Evolutionary conservation across 345 rosid species (phyloP), one percentile per base, ranked within the genome.

Genomic region (Dovyalis caffra): DNA sequence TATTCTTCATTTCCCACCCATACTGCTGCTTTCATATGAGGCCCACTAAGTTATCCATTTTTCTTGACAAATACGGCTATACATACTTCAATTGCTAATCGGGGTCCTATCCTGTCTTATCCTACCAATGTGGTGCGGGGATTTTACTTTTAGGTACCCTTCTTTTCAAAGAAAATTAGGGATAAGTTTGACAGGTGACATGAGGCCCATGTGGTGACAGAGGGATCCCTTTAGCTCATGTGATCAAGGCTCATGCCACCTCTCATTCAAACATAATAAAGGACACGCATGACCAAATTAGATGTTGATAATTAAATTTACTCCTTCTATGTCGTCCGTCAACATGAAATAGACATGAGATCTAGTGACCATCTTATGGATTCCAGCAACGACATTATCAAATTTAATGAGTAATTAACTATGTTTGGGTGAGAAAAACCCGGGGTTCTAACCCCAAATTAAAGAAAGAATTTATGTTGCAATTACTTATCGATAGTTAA

Each of bases 151-250:
- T 63, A 21, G 76, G 32, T 63, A 40, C 11, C 2, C 12, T 40
- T 63, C 68, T 62, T 43, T 37, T 43, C 75, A 61, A 62, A 43
- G 21, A 43, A 40, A 72, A 28, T 28, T 72, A 20, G 43, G 64
- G 60, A 43, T 63, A n/a, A 61, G 49, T 31, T 62, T 7, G 66
- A 58, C 61, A 43, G 15, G 0, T 62, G 9, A n/a, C 38, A 3
- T 31, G 38, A 40, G 26, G 33, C 1, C 6, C 20, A 10, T 26
- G 38, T 12, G 5, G 9, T 32, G 72, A 33, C 64, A 34, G 74
- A 34, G 16, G 21, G 10, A 56, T 29, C 26, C 1, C 53, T 6
- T 1, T n/a, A 57, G 23, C 49, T 35, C 4, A 8, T 20, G 45
- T n/a, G 47, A 70, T 18, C 64, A 21, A 53, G 63, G 29, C 26